Base-by-base conservation (phyloP, 164 flowering plant genomes). In the Dillenia suffruticosa region DNA sequence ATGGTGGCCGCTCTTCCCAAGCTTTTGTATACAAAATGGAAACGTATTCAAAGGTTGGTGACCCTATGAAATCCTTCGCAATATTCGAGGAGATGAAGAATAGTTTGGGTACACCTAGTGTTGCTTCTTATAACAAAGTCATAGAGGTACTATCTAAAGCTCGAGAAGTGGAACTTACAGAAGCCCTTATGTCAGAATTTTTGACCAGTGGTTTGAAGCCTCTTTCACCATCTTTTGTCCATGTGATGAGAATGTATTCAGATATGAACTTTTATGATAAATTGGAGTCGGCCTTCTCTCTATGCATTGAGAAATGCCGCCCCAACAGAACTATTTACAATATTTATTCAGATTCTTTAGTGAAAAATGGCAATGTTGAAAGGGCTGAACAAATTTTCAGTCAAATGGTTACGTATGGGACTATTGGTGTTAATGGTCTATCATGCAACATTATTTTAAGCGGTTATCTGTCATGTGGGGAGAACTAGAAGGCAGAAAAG, bases 1-100 rank as follows among this genome's bases (percentile, higher is more conserved):
- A 77, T 49, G 54, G 49, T 48, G 64, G 59, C 32, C 57, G 77
- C 26, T 92, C 91, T 60, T 68, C 82, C 63, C 86, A 78, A 70
- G 94, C 96, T 70, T 92, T 71, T 82, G 81, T 85, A 48, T 82
- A 80, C 64, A 80, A 71, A 69, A 89, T 95, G 92, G 96, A 86
- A 76, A 84, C 82, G 47, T 80, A 84, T 79, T 81, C 92, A 24
- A 80, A 73, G 70, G 74, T 72, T 53, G 88, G 85, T 51, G 74
- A 86, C 32, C 84, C 80, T 22, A 70, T 74, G 81, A 84, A 80
- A 71, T 85, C 97, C 11, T 70, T 88, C 57, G 85, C 79, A 50
- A 68, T 78, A 68, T 92, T 92, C 71, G 78, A 82, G 68, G 81
- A 63, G 64, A 85, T 92, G 92, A 72, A 82, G 56, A 76, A 73